Evolutionary conservation across 2,329 filamentous ascomycete species (phyloP), one percentile per base, ranked within the genome.

Genomic region (Samsoniella hepiali): DNA sequence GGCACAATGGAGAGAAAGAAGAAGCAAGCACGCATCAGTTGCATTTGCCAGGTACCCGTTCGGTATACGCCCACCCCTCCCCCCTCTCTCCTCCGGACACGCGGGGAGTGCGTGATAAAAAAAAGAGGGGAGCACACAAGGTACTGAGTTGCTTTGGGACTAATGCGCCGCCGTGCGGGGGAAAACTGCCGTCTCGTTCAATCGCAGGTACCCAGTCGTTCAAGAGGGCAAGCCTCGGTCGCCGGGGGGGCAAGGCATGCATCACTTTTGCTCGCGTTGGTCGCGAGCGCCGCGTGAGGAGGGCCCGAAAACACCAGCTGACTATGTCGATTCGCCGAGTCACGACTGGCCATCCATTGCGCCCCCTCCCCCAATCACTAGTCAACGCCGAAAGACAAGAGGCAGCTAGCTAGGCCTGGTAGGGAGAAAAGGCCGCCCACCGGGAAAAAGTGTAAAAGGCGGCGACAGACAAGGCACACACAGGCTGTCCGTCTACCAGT

Each of bases 101-200:
- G 22, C 27, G 53, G 53, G 38, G 34, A 15, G 36, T 22, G 31
- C 5, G 50, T 10, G 34, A 10, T 1, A 22, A 31, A 27, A 11
- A 22, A 42, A 42, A 11, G 10, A 22, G n/a, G 9, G 38, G 22
- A 22, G 22, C 22, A 22, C 22, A 22, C 22, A 22, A 22, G 22
- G 22, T 22, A n/a, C 17, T 54, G 22, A 29, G 17, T 22, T 44
- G 38, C 55, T 45, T 58, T 34, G 22, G 56, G 31, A 49, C 38
- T 22, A 58, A 58, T n/a, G 32, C 42, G 56, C 56, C 56, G 44
- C n/a, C n/a, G n/a, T 58, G 56, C 56, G 56, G 56, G 56, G 56
- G 17, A 49, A 49, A 31, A 49, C 44, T 58, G 56, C 44, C 42
- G 44, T 58, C 44, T 58, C 56, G 56, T 58, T 58, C 56, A 58